Base-by-base conservation (phyloP, 2,329 filamentous ascomycete genomes). In the Sarocladium oryzae region DNA sequence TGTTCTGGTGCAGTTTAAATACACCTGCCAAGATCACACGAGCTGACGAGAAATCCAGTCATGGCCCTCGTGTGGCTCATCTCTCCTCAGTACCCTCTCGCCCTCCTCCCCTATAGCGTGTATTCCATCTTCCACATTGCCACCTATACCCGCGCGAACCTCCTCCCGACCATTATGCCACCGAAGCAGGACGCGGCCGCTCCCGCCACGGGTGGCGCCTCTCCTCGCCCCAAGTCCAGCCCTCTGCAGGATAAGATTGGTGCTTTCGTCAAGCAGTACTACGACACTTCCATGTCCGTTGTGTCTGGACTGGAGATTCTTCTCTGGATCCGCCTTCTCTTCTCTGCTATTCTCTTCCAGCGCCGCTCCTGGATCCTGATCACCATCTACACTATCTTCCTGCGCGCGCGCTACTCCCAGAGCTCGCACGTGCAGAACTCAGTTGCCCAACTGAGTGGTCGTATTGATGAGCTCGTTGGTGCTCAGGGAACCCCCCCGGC, bases 111-210 rank as follows among this genome's bases (percentile, higher is more conserved):
- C 24, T 99, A 96, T 75, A 85, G 84, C 61, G 89, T 99, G 70
- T 99, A 97, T 81, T 97, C 92, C 53, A 72, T 97, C 70, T 99
- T 99, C 84, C 93, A 99, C 74, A 90, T 97, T 60, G 89, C 91
- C 55, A 97, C 93, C 58, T 99, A 99, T 74, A 88, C 88, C 58
- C 90, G 93, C 69, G 87, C 88, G 68, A 95, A 95, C 75, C 73
- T 99, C 58, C 87, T 99, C 61, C 93, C 93, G 55, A 89, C 88
- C 56, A 66, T 99, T 61, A 78, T 86, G 63, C 88, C 90, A 15
- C 78, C 84, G 54, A 36, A 36, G 20, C 30, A 36, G 30, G 30
- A 36, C n/a, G 5, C 46, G 36, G 70, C 28, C 28, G 7, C 79
- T 32, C 66, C 80, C 13, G 69, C 79, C 35, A 75, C 79, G 37